These are phyloP conservation scores for Salvia rosmarinus DNA, from an alignment of 257 asterid species.

Conservation along the genomic window DNA sequence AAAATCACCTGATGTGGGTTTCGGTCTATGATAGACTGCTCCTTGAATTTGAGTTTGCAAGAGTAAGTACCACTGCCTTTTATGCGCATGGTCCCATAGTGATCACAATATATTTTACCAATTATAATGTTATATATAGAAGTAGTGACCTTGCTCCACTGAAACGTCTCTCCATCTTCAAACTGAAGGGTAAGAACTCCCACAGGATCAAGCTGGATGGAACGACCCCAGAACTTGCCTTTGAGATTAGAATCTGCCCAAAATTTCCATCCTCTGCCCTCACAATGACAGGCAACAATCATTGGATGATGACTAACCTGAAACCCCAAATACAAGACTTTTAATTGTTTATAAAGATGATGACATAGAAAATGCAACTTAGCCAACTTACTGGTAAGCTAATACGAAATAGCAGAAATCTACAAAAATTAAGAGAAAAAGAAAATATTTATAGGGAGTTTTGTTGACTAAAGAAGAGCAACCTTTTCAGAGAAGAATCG, in stretches of 20 bases:
- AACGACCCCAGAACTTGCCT: constrained; percentile 99
- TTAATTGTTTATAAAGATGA: not conserved
- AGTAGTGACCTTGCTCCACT: constrained; percentile 99
- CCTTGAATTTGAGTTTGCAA: constrained; percentile 98
- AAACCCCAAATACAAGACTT: constrained; percentile 11
- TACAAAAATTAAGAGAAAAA: not conserved
- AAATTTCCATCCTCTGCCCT: constrained; percentile 94
- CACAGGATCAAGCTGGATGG: constrained; percentile 97
- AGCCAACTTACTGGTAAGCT: constrained; percentile 6
- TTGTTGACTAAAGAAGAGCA: constrained; percentile 29
- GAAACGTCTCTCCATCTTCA: constrained; percentile 94
- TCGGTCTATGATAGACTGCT: constrained; percentile 97
- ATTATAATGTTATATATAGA: constrained; percentile 93
- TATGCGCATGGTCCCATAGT: constrained; percentile 98
- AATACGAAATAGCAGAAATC: not conserved
- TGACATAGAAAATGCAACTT: not conserved
- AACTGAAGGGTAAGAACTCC: constrained; percentile 88
- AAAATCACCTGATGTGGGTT: constrained; percentile 92
- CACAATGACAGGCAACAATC: constrained; percentile 98
- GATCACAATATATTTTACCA: constrained; percentile 96
- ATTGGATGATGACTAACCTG: constrained; percentile 99
- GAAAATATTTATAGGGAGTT: constrained; percentile 9
- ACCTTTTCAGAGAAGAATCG: constrained; percentile 98
- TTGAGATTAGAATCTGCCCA: constrained; percentile 98
- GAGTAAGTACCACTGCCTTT: constrained; percentile 91